A percentile compares a stretch with the other conserved stretches of the same genome.
phyloP scores from a whole-genome alignment of 495 filamentous ascomycete species.

The Geopyxis carbonaria region DNA sequence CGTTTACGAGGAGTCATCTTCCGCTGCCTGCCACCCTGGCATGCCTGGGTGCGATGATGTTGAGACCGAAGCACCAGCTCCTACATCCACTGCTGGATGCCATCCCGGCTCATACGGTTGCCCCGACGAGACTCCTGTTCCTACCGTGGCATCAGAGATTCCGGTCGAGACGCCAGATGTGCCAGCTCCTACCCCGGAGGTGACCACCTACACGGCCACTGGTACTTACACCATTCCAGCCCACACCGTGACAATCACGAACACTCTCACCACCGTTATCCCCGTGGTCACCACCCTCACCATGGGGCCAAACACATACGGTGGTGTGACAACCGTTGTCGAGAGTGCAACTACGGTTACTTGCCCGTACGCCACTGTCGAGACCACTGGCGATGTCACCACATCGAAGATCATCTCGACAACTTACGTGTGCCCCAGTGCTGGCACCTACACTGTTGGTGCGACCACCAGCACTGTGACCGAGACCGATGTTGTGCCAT shows the following conservation, averaged over 20 bases:
- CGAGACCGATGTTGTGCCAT: slow-evolving; percentile 39
- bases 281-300: slow-evolving; percentile 44
- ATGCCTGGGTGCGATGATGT: too few relatives aligned
- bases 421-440: slow-evolving; percentile 58
- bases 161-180: slow-evolving; percentile 5
- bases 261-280: slow-evolving; percentile 48
- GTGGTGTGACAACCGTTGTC: slow-evolving; percentile 63
- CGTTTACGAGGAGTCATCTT: slow-evolving; percentile 3
- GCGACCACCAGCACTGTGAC: slow-evolving; percentile 45
- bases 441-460: slow-evolving; percentile 69
- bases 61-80: slow-evolving; percentile 12
- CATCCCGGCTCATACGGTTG: background rate
- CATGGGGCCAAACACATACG: slow-evolving; percentile 52
- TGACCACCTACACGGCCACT: slow-evolving; percentile 51
- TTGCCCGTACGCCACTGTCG: slow-evolving; percentile 56
- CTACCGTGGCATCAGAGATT: background rate
- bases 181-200: slow-evolving; percentile 44
- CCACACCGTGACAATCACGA: slow-evolving; percentile 50
- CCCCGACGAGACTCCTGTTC: background rate
- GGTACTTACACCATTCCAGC: slow-evolving; percentile 70
- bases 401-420: slow-evolving; percentile 53
- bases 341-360: slow-evolving; percentile 49
- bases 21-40: background rate
- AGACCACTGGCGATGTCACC: slow-evolving; percentile 39
- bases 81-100: slow-evolving; percentile 4